Base-by-base conservation (phyloP, 495 filamentous ascomycete species). In the Xylaria longipes region DNA sequence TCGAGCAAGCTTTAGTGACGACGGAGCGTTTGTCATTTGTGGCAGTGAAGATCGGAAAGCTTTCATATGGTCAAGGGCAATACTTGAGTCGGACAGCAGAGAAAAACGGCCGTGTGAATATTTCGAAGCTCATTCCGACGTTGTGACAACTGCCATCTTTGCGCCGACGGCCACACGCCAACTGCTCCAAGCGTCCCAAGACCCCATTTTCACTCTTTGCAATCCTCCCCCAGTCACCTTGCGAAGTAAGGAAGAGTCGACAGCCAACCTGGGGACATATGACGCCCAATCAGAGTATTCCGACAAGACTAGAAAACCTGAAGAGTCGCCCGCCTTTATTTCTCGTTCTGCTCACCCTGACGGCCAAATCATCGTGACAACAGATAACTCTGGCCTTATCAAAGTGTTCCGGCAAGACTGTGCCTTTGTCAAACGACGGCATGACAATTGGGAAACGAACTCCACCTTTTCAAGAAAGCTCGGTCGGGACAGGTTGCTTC, bases 361-460 rank as follows among this genome's bases (percentile, higher is more conserved):
- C 71, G 96, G 96, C 37, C 92, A 97, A 75, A 97, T 99, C 74
- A 91, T 99, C 68, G 89, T 98, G 68, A 94, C 94, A 0, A 94
- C 96, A 17, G 95, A 97, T 76, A 94, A 93, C 74, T 87, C 88
- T 9, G 96, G 96, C 65, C 87, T 88, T 50, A 97, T 99, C 80
- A 97, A 97, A 79, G 90, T 98, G 5, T 97, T 97, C 76, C 89
- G 96, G 7, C 95, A 97, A 80, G 95, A 97, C 80, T 98, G 95
- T 75, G 96, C 96, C 1, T 87, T 79, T 65, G 63, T 74, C 43
- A 89, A 89, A 73, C 87, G 90, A 5, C 82, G 84, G 7, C 82
- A 83, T 50, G 90, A 93, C 27, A 84, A 74, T 58, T 91, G 89
- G 88, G 91, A 94, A 65, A 89, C 89, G 0, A 85, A 88, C n/a